Evolutionary conservation across 2,329 filamentous ascomycete genomes (phyloP).

Genomic region (Trichoderma sp.): DNA sequence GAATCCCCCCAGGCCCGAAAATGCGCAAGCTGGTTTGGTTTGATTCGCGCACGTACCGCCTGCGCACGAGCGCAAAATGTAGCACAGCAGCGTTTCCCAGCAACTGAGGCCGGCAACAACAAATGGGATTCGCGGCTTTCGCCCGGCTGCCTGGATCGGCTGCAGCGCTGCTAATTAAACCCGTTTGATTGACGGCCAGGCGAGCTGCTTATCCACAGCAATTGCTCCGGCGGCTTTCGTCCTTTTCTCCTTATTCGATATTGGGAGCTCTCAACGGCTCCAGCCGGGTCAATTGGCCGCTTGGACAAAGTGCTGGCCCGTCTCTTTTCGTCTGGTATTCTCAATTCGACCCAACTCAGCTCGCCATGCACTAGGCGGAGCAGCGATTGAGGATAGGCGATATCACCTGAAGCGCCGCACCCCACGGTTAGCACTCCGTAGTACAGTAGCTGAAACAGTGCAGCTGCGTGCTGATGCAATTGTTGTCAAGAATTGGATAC

Average conservation of each 20-base stretch:
- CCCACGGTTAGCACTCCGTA: slow-evolving; percentile 1
- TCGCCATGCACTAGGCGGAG: slow-evolving; percentile 13
- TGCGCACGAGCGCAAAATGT: slow-evolving; percentile 4
- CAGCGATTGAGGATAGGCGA: not conserved
- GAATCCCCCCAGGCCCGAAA: not conserved
- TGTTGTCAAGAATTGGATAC: not conserved
- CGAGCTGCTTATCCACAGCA: not conserved
- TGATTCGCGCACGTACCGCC: slow-evolving; percentile 15
- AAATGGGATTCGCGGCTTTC: not conserved
- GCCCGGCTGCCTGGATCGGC: slow-evolving; percentile 8
- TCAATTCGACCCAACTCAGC: not conserved
- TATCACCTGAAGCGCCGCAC: not conserved
- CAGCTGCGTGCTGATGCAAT: not conserved
- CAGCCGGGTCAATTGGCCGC: not conserved
- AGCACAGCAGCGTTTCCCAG: slow-evolving; percentile 14
- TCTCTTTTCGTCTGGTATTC: not conserved
- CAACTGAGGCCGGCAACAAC: slow-evolving; percentile 1
- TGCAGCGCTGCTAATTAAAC: slow-evolving; percentile 12
- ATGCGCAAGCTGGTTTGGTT: not conserved
- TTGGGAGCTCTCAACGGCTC: not conserved
- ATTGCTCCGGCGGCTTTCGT: not conserved
- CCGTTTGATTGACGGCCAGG: not conserved
- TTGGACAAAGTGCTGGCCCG: not conserved
- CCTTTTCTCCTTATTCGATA: not conserved
- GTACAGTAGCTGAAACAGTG: not conserved